Base-by-base conservation (phyloP, 2,329 filamentous ascomycete species). In the Hymenoscyphus fraxineus region DNA sequence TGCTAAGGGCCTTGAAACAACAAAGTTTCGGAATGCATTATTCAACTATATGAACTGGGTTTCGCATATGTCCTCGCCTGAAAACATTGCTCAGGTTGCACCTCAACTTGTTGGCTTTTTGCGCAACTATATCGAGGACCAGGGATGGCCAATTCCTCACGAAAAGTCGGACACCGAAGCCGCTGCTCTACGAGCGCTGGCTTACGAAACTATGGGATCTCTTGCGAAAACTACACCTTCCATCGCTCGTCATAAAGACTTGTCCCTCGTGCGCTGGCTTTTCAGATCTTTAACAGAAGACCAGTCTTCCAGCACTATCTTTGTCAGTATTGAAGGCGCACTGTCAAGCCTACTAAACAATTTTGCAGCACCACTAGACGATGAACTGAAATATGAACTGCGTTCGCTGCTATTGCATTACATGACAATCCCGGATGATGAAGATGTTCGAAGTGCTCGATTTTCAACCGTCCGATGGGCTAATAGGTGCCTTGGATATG, bases 31-130 rank as follows among this genome's bases (percentile, higher is more conserved):
- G 69, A 88, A 87, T 57, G 91, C 93, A 0, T 83, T 97, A 3
- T 95, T 98, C 72, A 86, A 89, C 47, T 96, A 94, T 71, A 85
- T 96, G 63, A 91, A 92, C 60, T 98, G 93, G 86, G 87, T 95
- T 12, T 91, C 93, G 10, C 86, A 89, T 39, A 87, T 92, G 70
- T 91, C 89, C 7, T 83, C 87, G 0, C 71, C 79, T 38, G 78
- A 83, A 0, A 82, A 86, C 60, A 85, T 95, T 15, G 80, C 81
- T 62, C 77, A 81, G 9, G 87, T 96, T 69, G 91, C 90, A 0
- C 81, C 85, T 1, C 83, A 84, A 54, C 82, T 96, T 2, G 86
- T 96, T 19, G 77, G 83, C 9, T 85, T 87, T 57, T 79, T 98
- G 71, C 84, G 85, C 68, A 82, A 85, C 31, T 97, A 92, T 73